A percentile compares a stretch with the other conserved stretches of the same genome.
Evolutionary conservation across 768 basidiomycete species (phyloP).

Genomic region (Phylloporus arenicola): DNA sequence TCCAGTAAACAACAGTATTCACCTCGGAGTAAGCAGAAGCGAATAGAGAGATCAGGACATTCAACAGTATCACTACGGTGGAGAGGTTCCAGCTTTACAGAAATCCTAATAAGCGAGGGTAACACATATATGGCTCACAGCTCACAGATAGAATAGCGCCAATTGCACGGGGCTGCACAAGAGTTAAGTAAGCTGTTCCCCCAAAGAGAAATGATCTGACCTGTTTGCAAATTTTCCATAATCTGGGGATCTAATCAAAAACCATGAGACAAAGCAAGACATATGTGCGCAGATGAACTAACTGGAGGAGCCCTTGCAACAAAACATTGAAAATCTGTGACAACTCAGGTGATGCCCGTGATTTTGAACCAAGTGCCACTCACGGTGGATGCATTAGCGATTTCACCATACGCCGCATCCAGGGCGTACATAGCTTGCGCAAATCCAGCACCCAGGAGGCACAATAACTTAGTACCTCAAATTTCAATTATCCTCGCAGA

Average conservation of each 20-base stretch:
- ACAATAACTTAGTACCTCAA: conserved; percentile 53
- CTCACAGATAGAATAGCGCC: conserved; percentile 75
- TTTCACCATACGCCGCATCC: conserved; percentile 82
- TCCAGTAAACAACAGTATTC: conserved; percentile 20
- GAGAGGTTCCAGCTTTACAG: conserved; percentile 70
- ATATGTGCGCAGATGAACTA: conserved; percentile 2
- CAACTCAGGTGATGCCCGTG: neutral
- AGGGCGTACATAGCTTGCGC: conserved; percentile 83
- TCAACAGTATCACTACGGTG: conserved; percentile 80
- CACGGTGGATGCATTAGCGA: conserved; percentile 48
- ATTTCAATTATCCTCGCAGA: neutral
- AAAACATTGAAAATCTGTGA: conserved; percentile 62
- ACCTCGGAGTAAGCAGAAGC: conserved; percentile 89
- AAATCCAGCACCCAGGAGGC: conserved; percentile 80
- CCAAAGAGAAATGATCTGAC: conserved; percentile 25
- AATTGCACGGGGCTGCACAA: conserved; percentile 49
- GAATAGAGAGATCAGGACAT: conserved; percentile 93
- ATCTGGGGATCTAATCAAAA: conserved; percentile 51
- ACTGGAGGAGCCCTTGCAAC: conserved; percentile 81
- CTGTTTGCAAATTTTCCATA: conserved; percentile 52
- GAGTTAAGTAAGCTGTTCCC: neutral
- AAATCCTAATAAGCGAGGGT: neutral
- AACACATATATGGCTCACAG: neutral
- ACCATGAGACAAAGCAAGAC: neutral
- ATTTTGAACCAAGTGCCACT: conserved; percentile 14